Conservation (phyloP, 352 stramenopile genomes). For the Phytopythium sindhum region DNA sequence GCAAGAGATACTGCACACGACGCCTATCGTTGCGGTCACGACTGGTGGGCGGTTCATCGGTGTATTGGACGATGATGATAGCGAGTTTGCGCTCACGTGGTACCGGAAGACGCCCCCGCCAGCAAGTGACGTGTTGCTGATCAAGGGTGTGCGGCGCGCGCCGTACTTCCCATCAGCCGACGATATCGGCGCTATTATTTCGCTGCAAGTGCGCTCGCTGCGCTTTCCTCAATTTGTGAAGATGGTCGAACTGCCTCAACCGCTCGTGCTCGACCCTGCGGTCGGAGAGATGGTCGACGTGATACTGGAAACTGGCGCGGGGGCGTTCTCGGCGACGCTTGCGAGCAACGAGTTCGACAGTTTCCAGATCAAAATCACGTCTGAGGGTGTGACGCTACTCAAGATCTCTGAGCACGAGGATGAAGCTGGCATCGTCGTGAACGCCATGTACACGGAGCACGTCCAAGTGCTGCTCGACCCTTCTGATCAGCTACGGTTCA, state of each 20-base stretch:
- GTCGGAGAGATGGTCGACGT: constrained; percentile 72
- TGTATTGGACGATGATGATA: constrained; percentile 54
- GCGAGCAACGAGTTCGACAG: constrained; percentile 76
- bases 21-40: constrained; percentile 49
- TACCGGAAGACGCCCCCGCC: constrained; percentile 48
- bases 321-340: constrained; percentile 76
- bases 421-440: constrained; percentile 60
- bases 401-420: constrained; percentile 76
- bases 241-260: constrained; percentile 47
- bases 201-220: constrained; percentile 56
- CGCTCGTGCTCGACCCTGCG: constrained; percentile 51
- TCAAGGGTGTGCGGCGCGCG: constrained; percentile 50
- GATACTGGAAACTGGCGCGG: constrained; percentile 59
- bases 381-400: constrained; percentile 43
- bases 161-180: constrained; percentile 73
- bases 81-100: constrained; percentile 65
- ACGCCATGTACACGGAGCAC: constrained; percentile 45
- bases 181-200: constrained; percentile 55
- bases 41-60: constrained; percentile 47
- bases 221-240: constrained; percentile 56
- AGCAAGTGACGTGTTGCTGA: constrained; percentile 54
- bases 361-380: constrained; percentile 77
- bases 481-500: constrained; percentile 59
- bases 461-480: constrained; percentile 75
- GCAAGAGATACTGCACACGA: constrained; percentile 37